Evolutionary conservation across 306 rosid genomes (phyloP), one percentile per base, ranked within the genome.

Genomic region (Abrus pulchellus): DNA sequence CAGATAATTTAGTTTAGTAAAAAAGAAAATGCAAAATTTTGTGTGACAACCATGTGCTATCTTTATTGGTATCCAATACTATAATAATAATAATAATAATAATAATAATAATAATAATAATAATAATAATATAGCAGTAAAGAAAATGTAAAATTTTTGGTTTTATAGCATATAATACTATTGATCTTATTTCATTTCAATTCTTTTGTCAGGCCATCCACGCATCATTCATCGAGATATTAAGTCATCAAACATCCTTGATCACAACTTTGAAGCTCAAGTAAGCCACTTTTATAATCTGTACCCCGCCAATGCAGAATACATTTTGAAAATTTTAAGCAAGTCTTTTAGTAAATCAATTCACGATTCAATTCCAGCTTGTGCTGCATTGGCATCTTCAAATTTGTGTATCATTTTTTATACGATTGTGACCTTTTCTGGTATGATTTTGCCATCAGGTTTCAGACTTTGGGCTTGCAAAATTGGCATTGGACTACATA

Each of bases 161-260:
- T 40, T 76, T 20, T 66, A 40, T 38, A 14, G 52, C 40, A 67
- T 47, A 44, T 50, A 72, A 33, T 49, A 29, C 66, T 65, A 6
- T 41, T 9, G 56, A 54, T 68, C 72, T 57, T 83, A 40, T 56
- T 63, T 80, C 38, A 27, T 36, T 76, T 78, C 68, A 69, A 86
- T 71, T 81, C 66, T 62, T 77, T 83, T 88, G 2, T 84, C 94
- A 96, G 99, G 99, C 61, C 98, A 93, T 88, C 99, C 98, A 13
- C 99, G 98, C 88, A 89, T 96, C 83, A 96, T 96, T 84, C 99
- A 96, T 83, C 92, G 99, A 80, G 99, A 96, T 80, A 96, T 96
- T 59, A 96, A 96, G 87, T 93, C 99, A 72, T 96, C 99, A 74
- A 96, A 96, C 91, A 96, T 96, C 84, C 94, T 96, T 57, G 92